These are phyloP conservation scores for Plasmopara viticola DNA, from an alignment of 352 stramenopile species.

Conservation along the genomic window DNA sequence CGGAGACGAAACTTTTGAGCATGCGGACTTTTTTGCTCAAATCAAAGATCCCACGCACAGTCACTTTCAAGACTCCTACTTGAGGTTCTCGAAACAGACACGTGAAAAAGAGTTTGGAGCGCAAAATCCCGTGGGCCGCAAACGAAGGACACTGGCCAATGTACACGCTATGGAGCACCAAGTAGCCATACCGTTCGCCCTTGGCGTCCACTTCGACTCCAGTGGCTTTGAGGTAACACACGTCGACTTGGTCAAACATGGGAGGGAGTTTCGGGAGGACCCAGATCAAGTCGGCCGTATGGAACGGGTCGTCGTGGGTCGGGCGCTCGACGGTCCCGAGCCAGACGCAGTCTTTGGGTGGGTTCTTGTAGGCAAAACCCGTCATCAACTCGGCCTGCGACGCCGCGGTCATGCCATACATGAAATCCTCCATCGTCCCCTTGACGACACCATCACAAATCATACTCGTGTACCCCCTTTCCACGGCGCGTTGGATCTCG, in stretches of 20 bases:
- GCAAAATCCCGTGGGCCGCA: constrained; percentile 16
- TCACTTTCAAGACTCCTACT: constrained; percentile 28
- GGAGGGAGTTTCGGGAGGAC: constrained; percentile 15
- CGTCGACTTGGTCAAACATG: constrained; percentile 27
- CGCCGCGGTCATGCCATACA: constrained; percentile 34
- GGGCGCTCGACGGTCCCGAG: constrained; percentile 24
- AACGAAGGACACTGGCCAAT: constrained; percentile 34
- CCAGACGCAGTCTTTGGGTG: constrained; percentile 34
- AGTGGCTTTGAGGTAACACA: constrained; percentile 36
- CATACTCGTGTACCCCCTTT: constrained; percentile 24
- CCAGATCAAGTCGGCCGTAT: constrained; percentile 31
- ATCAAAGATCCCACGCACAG: constrained; percentile 40
- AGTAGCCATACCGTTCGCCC: constrained; percentile 33
- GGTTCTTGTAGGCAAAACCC: constrained; percentile 28
- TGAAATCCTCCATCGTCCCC: constrained; percentile 33
- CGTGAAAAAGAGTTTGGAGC: constrained; percentile 31
- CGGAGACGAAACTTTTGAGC: constrained; percentile 11
- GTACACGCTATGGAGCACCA: constrained; percentile 38
- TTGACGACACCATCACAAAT: constrained; percentile 27
- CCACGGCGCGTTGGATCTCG: constrained; percentile 21
- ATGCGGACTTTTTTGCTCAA: constrained; percentile 27
- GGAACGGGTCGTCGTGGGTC: constrained; percentile 30
- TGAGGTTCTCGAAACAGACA: constrained; percentile 33
- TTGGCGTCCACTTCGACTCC: constrained; percentile 28
- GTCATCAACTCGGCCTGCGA: constrained; percentile 33